Percentiles rank a stretch among this genome's conserved stretches.
Conservation (phyloP, 164 flowering plant species). For the Magnolia changhungtana region DNA sequence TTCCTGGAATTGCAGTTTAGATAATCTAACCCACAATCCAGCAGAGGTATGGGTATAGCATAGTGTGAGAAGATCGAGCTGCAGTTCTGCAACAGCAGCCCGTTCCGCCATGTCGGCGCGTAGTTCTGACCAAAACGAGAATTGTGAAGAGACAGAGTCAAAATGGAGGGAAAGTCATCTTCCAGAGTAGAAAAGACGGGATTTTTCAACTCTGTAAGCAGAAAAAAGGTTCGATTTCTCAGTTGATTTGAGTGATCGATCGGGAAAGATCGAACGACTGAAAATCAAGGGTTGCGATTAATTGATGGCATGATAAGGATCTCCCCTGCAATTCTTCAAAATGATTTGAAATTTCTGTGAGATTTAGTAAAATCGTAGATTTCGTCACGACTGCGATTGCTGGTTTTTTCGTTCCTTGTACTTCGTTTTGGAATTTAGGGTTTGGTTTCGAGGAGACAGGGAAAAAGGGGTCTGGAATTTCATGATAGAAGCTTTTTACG, state of each 20-base stretch:
- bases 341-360: slow-evolving; percentile 2
- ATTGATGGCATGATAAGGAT: neutral
- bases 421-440: neutral
- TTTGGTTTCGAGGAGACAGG: neutral
- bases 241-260: neutral
- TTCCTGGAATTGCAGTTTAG: slow-evolving; percentile 15
- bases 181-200: too few relatives aligned
- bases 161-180: neutral
- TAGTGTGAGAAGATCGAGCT: slow-evolving; percentile 20
- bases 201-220: neutral
- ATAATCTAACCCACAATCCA: slow-evolving; percentile 31
- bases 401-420: neutral
- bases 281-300: neutral
- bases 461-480: neutral
- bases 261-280: neutral
- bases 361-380: neutral
- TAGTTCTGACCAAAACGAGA: slow-evolving; percentile 22
- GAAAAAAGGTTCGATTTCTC: neutral
- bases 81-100: slow-evolving; percentile 53
- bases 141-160: neutral
- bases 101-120: slow-evolving; percentile 56
- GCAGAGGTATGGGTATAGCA: slow-evolving; percentile 24
- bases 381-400: neutral
- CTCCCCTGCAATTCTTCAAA: slow-evolving; percentile 7
- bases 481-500: neutral